Evolutionary conservation across 2,329 filamentous ascomycete species (phyloP), one percentile per base, ranked within the genome.

Genomic region (Ceratocystis alfenasii): DNA sequence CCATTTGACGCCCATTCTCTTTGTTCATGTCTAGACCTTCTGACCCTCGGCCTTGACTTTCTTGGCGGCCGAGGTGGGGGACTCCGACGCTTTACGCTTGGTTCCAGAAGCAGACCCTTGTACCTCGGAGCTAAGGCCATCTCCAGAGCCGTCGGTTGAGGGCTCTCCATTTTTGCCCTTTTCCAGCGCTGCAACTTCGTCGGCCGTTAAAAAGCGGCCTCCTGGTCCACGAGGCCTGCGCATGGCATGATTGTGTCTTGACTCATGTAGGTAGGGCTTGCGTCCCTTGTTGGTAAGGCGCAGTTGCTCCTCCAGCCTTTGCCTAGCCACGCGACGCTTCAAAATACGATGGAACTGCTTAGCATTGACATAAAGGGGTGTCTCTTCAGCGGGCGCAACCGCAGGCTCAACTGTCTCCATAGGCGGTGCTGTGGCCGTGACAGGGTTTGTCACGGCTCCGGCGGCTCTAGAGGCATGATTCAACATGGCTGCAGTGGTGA

Each of bases 281-380:
- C 94, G 86, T 30, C 93, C 93, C 77, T 99, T 99, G 8, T 88
- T 95, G 0, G 94, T 97, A 67, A 97, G 78, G 53, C 94, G 85
- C 55, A 99, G 78, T 65, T 92, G 89, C 75, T 99, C 94, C 75
- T 99, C 94, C 17, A 99, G 80, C 74, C 90, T 90, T 75, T 97
- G 94, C 44, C 94, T 84, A 5, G 94, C 94, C 69, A 97, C 90
- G 67, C 94, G 85, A 67, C 94, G 84, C 80, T 99, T 97, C 65
- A 99, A 77, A 62, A 99, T 99, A 30, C 94, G 88, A 74, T 99
- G 94, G 71, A 99, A 99, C 73, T 99, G 94, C 75, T 99, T 99
- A 4, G 94, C 94, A 72, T 99, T 99, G 72, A 99, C 94, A 71
- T 99, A 99, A 0, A 99, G 79, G 0, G 94, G 94, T 0, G 93